phyloP scores from a whole-genome alignment of 2,329 filamentous ascomycete genomes.

The Beauveria brongniartii region DNA sequence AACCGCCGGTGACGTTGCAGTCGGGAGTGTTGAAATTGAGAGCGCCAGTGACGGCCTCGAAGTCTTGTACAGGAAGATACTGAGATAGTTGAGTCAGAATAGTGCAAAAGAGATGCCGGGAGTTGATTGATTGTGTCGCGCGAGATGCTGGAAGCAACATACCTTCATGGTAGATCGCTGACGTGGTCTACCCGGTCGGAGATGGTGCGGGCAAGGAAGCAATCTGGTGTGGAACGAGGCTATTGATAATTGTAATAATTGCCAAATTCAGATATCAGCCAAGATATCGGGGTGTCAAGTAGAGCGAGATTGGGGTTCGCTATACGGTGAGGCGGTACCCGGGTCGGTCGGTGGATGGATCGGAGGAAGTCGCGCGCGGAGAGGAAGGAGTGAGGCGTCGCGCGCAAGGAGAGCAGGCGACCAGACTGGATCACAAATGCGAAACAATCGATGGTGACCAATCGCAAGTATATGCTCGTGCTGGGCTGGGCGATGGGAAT shows the following conservation, averaged over 20 bases:
- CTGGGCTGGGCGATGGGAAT: background rate
- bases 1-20: slow-evolving; percentile 84
- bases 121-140: background rate
- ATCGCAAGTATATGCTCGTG: background rate
- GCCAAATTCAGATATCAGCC: background rate
- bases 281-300: background rate
- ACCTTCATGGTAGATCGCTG: slow-evolving; percentile 30
- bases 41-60: slow-evolving; percentile 84
- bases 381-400: background rate
- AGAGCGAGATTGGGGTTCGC: background rate
- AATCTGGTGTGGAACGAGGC: slow-evolving; percentile 4
- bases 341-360: slow-evolving; percentile 13
- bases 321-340: background rate
- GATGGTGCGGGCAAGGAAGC: slow-evolving; percentile 9
- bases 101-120: background rate
- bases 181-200: background rate
- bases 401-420: background rate
- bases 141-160: slow-evolving; percentile 13
- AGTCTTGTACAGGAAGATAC: slow-evolving; percentile 87
- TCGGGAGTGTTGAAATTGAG: slow-evolving; percentile 95
- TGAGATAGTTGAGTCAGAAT: slow-evolving; percentile 28
- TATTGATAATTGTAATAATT: background rate
- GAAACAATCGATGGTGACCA: background rate
- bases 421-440: background rate
- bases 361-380: background rate